Base-by-base conservation (phyloP, 306 rosid species). In the Bauhinia variegata region DNA sequence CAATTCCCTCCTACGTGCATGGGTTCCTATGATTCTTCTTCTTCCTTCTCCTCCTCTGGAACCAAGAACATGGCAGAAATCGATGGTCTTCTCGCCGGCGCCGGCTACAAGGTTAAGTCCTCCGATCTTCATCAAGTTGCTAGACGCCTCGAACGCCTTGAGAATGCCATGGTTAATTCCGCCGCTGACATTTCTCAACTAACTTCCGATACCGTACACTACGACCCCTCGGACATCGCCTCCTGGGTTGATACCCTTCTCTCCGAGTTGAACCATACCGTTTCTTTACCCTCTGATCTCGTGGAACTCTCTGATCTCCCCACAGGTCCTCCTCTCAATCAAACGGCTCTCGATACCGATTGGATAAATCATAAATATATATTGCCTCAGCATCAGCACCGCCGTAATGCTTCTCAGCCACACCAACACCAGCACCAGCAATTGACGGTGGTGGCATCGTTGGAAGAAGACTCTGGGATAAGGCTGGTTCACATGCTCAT, bases 401-500 rank as follows among this genome's bases (percentile, higher is more conserved):
- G 57, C 47, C n/a, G n/a, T n/a, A n/a, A n/a, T n/a, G n/a, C n/a
- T n/a, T n/a, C n/a, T n/a, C n/a, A n/a, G n/a, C n/a, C n/a, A n/a
- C n/a, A n/a, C n/a, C 86, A 31, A 11, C 75, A 33, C n/a, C 34
- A 59, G 14, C 67, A 73, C 14, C 62, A 43, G 10, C 88, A 73
- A 68, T 18, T 75, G 3, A 65, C 80, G 23, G 64, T 71, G 34
- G 68, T 82, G 5, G 42, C 83, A 6, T 83, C 90, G 11, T 74
- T 79, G 70, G 98, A 92, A 69, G 98, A 92, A 70, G 95, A 92
- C 71, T 87, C 96, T 0, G 98, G 89, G 6, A 89, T 92, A 19
- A 80, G 81, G 62, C 85, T 92, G 4, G 96, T 92, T 30, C 96
- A 92, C 67, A 59, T 72, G 85, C 79, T 92, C 59, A 76, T 92